phyloP scores from a whole-genome alignment of 2,329 filamentous ascomycete species.

The Trichoderma lentiforme region DNA sequence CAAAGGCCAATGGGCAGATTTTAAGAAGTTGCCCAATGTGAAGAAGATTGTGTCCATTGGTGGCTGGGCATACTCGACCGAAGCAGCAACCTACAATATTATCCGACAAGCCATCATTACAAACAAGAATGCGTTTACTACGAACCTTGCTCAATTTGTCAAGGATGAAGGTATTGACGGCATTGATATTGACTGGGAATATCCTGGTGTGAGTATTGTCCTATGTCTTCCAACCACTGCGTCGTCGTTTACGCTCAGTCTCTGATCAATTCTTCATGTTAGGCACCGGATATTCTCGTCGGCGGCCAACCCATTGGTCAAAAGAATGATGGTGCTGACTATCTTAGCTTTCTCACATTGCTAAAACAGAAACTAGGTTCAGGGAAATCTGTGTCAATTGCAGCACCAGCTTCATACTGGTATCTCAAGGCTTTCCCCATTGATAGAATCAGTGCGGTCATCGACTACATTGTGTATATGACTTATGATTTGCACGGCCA shows the following conservation, averaged over 20 bases:
- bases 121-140: neutral
- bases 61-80: neutral
- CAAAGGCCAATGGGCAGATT: neutral
- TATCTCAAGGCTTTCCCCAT: slow-evolving; percentile 36
- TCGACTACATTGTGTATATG: slow-evolving; percentile 36
- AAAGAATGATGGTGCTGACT: neutral
- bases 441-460: slow-evolving; percentile 25
- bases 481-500: slow-evolving; percentile 32
- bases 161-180: neutral
- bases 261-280: neutral
- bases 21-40: neutral
- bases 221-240: rapidly evolving
- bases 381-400: slow-evolving; percentile 35
- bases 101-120: neutral
- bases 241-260: neutral
- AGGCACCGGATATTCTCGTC: neutral
- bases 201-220: neutral
- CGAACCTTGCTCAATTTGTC: neutral
- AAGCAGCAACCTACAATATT: neutral
- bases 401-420: slow-evolving; percentile 38
- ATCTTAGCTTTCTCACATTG: neutral
- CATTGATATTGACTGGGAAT: neutral
- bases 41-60: neutral
- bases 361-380: slow-evolving; percentile 24
- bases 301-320: neutral